Evolutionary conservation across 2,329 filamentous ascomycete genomes (phyloP), one percentile per base, ranked within the genome.

Genomic region (Exophiala alcalophila): DNA sequence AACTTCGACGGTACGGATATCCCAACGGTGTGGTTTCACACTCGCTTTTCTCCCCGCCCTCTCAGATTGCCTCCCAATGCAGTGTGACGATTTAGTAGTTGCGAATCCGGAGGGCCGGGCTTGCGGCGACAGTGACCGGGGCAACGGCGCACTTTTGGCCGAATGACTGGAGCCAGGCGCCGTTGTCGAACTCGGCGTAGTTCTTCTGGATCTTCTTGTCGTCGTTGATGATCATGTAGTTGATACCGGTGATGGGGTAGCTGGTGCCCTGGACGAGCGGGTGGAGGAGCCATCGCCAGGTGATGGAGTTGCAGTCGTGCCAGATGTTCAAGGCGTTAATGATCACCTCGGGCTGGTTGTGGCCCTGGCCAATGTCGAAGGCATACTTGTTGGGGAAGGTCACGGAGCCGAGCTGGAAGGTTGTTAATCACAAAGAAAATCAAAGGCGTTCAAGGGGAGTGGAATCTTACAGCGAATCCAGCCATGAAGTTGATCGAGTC

Each of bases 401-500:
- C 29, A 53, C 41, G 21, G 41, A 34, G 23, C 50, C 50, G 20
- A 55, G 47, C 52, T 54, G 39, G 7, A 52, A 41, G 36, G n/a
- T 12, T 20, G 10, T 35, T 28, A 41, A 25, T 30, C 31, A 24
- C 9, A 6, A 28, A 2, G 8, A 10, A 18, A 4, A 26, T 7
- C 21, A 6, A 24, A 26, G 2, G 24, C 4, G n/a, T n/a, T n/a
- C n/a, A n/a, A n/a, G n/a, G n/a, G n/a, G n/a, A 19, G n/a, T 12
- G 5, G 19, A 28, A 23, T 53, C 52, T 55, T 50, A 55, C 52
- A 49, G 54, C 47, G 38, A 55, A 44, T 16, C 54, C 54, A 30
- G 54, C 52, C 50, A 57, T 55, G 40, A 45, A 55, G 54, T 57
- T 57, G 46, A 57, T 57, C 19, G 50, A 52, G 50, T 57, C 54